Conservation (phyloP, 352 stramenopile species). For the Globisporangium radiosum region DNA sequence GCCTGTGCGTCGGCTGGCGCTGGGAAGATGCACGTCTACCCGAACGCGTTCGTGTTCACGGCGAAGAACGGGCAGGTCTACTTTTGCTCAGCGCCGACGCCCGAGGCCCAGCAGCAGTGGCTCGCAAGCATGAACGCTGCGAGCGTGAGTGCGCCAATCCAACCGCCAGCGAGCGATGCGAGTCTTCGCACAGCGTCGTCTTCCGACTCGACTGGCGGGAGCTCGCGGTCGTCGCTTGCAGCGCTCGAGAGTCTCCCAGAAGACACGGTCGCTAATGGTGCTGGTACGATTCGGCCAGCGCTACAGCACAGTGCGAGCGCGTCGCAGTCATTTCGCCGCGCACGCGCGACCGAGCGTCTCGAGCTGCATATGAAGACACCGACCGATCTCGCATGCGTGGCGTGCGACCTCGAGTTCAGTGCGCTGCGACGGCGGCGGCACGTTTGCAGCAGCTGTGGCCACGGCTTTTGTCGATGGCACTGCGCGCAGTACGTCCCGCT, state of each 20-base stretch:
- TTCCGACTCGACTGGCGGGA: background rate
- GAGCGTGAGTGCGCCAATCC: background rate
- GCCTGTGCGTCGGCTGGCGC: conserved; percentile 13
- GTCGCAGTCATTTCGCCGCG: conserved; percentile 6
- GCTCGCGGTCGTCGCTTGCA: conserved; percentile 4
- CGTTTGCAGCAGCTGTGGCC: conserved; percentile 19
- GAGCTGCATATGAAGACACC: conserved; percentile 3
- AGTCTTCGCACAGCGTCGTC: background rate
- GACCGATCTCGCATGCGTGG: conserved; percentile 11
- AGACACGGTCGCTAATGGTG: background rate
- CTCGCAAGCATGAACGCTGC: conserved; percentile 16
- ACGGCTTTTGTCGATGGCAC: conserved; percentile 23
- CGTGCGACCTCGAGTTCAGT: conserved; percentile 20
- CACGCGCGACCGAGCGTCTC: conserved; percentile 2
- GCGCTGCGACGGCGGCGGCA: conserved; percentile 12
- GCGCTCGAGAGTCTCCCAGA: background rate
- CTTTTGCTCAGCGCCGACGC: conserved; percentile 24
- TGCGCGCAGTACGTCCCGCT: conserved; percentile 17
- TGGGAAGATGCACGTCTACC: conserved; percentile 22
- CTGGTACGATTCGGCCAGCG: too few relatives aligned
- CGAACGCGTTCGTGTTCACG: conserved; percentile 25
- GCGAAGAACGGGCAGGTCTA: conserved; percentile 17
- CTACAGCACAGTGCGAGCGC: background rate
- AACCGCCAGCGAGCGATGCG: background rate
- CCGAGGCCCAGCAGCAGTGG: conserved; percentile 20